Conservation (phyloP, 371 early-diverging fungal genomes). For the Lichtheimia ramosa region DNA sequence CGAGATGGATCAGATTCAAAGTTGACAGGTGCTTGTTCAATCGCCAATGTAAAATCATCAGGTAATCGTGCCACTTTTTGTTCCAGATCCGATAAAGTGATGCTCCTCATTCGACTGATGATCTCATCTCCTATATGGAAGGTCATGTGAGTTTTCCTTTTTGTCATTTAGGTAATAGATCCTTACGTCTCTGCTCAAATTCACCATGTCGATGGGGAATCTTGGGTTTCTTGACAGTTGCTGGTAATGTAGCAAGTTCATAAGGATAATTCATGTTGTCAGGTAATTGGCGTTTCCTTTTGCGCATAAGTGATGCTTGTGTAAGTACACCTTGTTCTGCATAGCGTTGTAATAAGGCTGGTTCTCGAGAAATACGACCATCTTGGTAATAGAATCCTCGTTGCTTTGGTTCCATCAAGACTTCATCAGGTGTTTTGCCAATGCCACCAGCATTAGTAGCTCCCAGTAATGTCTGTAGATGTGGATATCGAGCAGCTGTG, state of each 20-base stretch:
- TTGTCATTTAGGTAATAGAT: neutral
- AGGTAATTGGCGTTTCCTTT: constrained; percentile 19
- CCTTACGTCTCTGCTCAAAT: constrained; percentile 47
- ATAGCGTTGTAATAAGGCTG: constrained; percentile 26
- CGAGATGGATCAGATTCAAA: constrained; percentile 9
- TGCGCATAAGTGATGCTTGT: constrained; percentile 29
- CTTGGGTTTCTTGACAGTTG: constrained; percentile 39
- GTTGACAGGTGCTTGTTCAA: constrained; percentile 28
- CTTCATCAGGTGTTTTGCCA: constrained; percentile 7
- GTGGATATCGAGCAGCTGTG: constrained; percentile 8
- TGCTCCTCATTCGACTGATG: constrained; percentile 37
- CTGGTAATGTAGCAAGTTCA: constrained; percentile 9
- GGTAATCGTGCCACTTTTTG: constrained; percentile 37
- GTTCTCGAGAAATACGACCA: constrained; percentile 28
- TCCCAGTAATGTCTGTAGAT: constrained; percentile 1
- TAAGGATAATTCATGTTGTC: constrained; percentile 9
- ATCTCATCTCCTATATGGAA: constrained; percentile 42
- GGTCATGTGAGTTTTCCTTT: neutral
- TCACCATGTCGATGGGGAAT: constrained; percentile 52
- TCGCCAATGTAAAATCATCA: constrained; percentile 24
- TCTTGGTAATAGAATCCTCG: constrained; percentile 39
- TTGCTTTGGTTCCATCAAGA: constrained; percentile 26
- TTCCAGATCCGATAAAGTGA: constrained; percentile 39
- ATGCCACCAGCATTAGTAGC: neutral
- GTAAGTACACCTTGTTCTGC: constrained; percentile 38